Evolutionary conservation across 108 stramenopile genomes (phyloP).

Genomic region (Pseudonitzschia delicatissima): DNA sequence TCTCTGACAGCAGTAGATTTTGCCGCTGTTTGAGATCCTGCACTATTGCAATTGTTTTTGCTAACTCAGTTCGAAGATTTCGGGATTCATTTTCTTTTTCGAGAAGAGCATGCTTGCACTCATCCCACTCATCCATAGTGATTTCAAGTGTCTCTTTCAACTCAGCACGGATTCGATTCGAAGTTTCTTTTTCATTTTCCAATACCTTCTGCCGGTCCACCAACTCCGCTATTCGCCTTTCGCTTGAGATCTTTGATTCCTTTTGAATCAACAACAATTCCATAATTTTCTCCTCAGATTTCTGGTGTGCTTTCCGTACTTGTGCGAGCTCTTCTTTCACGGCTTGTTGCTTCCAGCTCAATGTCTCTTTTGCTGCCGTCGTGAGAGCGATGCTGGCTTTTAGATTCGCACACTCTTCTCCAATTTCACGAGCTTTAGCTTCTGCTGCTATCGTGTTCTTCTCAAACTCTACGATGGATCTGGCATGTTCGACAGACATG

Average conservation of each 20-base stretch:
- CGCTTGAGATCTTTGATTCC: neutral
- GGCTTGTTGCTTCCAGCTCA: neutral
- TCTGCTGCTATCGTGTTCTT: no score
- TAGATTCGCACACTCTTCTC: neutral
- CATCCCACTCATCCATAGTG: neutral
- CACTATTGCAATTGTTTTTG: neutral
- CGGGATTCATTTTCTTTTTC: neutral
- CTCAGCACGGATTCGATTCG: neutral
- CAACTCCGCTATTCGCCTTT: neutral
- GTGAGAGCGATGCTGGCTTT: neutral
- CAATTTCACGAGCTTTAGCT: neutral
- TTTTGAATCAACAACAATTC: neutral
- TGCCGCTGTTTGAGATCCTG: neutral
- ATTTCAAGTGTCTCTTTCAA: neutral
- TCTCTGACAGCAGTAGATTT: neutral
- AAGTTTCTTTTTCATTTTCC: neutral
- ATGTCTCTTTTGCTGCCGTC: neutral
- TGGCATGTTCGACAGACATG: no score
- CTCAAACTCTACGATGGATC: no score
- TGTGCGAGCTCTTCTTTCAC: neutral
- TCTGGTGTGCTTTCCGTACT: neutral
- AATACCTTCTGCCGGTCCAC: neutral
- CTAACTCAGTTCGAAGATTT: neutral
- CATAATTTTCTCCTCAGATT: neutral
- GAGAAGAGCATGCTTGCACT: neutral